Base-by-base conservation (phyloP, 345 rosid species). In the Gossypium stocksii region DNA sequence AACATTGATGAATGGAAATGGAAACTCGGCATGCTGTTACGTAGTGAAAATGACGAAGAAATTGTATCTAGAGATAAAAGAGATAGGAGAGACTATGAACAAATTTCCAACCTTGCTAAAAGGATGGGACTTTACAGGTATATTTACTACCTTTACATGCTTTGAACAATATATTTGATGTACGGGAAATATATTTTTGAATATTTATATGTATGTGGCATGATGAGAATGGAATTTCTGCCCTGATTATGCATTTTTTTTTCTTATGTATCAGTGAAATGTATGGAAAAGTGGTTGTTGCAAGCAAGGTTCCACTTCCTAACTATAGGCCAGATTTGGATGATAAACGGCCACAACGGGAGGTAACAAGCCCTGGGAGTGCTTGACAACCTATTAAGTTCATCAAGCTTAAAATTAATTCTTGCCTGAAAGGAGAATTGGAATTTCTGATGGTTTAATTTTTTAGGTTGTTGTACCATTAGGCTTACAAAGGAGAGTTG, bases 1-100 rank as follows among this genome's bases (percentile, higher is more conserved):
- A 95, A 95, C 84, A 86, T 95, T 67, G 89, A 93, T 73, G 98
- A 91, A 75, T 95, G 99, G 99, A 95, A 93, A 79, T 95, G 99
- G 99, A 95, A 95, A 82, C 91, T 95, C 75, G 82, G 93, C 43
- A 80, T 93, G 85, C 75, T 95, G 48, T 66, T 88, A 75, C 94
- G 88, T 23, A 91, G 80, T 57, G 97, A 86, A 72, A 88, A 85
- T 74, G 96, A 95, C 70, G 89, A 85, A 78, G 99, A 95, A 82
- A 85, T 95, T 76, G 88, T 91, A 22, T 93, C 98, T 59, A 87
- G 90, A 78, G 98, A 95, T 84, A 90, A 89, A 83, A 85, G 93
- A 71, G 99, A 95, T 77, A 91, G 98, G 77, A 89, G 99, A 83
- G 98, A 95, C 72, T 93, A 86, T 79, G 98, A 95, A 73, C 99